A percentile compares a stretch with the other conserved stretches of the same genome.
These are phyloP conservation scores for Gilbertella persicaria DNA, from an alignment of 371 early-diverging fungal genomes.

Conservation along the genomic window DNA sequence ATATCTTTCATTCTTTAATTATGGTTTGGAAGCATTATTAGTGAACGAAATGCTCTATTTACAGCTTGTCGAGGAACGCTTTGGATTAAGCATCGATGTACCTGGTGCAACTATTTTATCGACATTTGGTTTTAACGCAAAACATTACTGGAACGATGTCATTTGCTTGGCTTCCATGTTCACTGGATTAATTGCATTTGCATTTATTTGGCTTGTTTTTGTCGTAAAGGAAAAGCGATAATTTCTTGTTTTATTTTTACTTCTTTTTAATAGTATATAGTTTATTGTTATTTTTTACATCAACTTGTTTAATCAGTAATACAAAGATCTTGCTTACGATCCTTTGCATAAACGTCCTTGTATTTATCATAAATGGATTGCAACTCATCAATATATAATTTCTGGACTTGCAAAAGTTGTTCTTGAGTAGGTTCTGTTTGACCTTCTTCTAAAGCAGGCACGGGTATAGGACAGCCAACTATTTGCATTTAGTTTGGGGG, in stretches of 20 bases:
- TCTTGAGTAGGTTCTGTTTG: conserved; percentile 65
- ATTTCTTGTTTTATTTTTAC: background rate
- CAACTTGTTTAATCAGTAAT: conserved; percentile 47
- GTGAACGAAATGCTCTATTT: conserved; percentile 85
- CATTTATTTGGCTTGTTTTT: conserved; percentile 79
- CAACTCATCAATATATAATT: conserved; percentile 64
- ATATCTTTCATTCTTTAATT: conserved; percentile 84
- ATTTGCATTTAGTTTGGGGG: background rate
- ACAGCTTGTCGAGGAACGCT: conserved; percentile 77
- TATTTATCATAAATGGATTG: conserved; percentile 62
- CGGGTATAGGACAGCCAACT: conserved; percentile 75
- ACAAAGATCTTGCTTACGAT: conserved; percentile 60
- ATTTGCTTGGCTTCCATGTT: conserved; percentile 65
- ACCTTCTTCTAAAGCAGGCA: conserved; percentile 46
- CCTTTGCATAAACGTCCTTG: conserved; percentile 72
- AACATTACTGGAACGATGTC: conserved; percentile 86
- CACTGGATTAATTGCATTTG: conserved; percentile 63
- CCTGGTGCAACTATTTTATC: conserved; percentile 86
- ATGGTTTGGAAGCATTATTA: conserved; percentile 86
- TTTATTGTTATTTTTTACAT: too few species aligned
- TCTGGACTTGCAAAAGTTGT: conserved; percentile 64
- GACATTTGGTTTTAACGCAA: conserved; percentile 88
- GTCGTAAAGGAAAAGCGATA: conserved; percentile 85
- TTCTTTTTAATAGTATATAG: background rate
- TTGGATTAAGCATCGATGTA: conserved; percentile 82